Conservation (phyloP, 495 filamentous ascomycete species). For the Aspergillus nanangensis region DNA sequence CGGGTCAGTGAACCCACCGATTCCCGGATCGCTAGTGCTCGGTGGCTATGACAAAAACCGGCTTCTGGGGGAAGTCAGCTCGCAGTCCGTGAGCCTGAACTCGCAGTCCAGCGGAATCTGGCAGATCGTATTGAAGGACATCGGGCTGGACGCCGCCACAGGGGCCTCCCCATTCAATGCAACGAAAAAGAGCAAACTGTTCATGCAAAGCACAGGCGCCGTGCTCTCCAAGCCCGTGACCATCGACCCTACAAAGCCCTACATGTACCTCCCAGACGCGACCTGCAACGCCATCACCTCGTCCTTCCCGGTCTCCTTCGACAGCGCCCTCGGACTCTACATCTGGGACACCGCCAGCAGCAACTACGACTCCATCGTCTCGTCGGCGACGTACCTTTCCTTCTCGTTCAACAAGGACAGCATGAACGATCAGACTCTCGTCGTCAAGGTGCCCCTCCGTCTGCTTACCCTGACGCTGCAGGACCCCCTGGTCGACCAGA, state of each 20-base stretch:
- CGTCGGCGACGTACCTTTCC: slow-evolving; percentile 43
- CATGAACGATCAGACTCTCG: slow-evolving; percentile 27
- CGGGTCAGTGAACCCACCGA: slow-evolving; percentile 36
- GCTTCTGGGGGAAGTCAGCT: slow-evolving; percentile 22
- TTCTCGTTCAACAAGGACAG: slow-evolving; percentile 40
- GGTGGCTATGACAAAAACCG: slow-evolving; percentile 50
- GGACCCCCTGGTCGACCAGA: slow-evolving; percentile 36
- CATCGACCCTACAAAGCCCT: slow-evolving; percentile 39
- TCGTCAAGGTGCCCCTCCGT: slow-evolving; percentile 50
- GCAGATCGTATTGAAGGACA: slow-evolving; percentile 32
- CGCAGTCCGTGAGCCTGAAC: slow-evolving; percentile 6
- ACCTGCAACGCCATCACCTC: slow-evolving; percentile 47
- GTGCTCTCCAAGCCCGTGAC: slow-evolving; percentile 19
- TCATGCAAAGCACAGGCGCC: slow-evolving; percentile 25
- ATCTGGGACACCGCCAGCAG: slow-evolving; percentile 43
- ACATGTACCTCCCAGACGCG: slow-evolving; percentile 43
- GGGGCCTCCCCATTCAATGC: slow-evolving; percentile 41
- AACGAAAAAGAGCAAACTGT: slow-evolving; percentile 26
- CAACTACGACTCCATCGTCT: slow-evolving; percentile 37
- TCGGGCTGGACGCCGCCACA: slow-evolving; percentile 34
- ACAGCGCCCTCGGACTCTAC: slow-evolving; percentile 37
- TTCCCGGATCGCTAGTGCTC: slow-evolving; percentile 40
- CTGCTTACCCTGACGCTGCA: slow-evolving; percentile 50
- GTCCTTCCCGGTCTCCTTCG: slow-evolving; percentile 41
- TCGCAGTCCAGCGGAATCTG: slow-evolving; percentile 12